These are phyloP conservation scores for Huiozyma naganishii DNA, from an alignment of 805 yeast species.

Conservation along the genomic window DNA sequence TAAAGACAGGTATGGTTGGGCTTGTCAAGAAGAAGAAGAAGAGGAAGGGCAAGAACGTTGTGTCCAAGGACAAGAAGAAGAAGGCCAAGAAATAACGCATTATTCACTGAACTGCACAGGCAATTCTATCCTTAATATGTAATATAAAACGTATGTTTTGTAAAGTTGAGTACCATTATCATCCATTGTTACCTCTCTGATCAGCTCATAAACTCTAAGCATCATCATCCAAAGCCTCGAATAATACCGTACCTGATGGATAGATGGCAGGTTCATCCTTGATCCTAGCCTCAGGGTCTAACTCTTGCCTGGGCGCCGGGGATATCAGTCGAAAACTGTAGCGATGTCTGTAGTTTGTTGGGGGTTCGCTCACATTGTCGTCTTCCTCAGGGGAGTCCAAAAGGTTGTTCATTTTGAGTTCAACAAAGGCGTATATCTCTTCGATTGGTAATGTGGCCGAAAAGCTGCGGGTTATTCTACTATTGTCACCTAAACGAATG, in stretches of 20 bases:
- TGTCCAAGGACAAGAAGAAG: slow-evolving; percentile 5
- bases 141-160: no score
- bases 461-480: slow-evolving; percentile 43
- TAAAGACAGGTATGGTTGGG: slow-evolving; percentile 66
- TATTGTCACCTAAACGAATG: slow-evolving; percentile 54
- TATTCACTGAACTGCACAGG: neutral
- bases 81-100: slow-evolving; percentile 5
- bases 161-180: neutral
- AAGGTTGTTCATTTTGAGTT: slow-evolving; percentile 32
- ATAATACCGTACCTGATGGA: slow-evolving; percentile 58
- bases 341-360: slow-evolving; percentile 34
- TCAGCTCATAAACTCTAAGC: neutral
- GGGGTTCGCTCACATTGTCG: slow-evolving; percentile 19
- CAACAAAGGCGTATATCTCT: slow-evolving; percentile 65
- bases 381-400: slow-evolving; percentile 12
- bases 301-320: slow-evolving; percentile 45
- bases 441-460: slow-evolving; percentile 37
- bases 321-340: slow-evolving; percentile 42
- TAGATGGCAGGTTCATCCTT: slow-evolving; percentile 37
- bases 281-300: slow-evolving; percentile 29
- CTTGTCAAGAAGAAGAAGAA: slow-evolving; percentile 73
- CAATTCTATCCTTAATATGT: no score
- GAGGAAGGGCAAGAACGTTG: slow-evolving; percentile 31
- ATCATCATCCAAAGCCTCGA: slow-evolving; percentile 26
- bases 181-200: neutral